Evolutionary conservation across 768 basidiomycete species (phyloP), one percentile per base, ranked within the genome.

Genomic region (Strobilomyces dryophilus): DNA sequence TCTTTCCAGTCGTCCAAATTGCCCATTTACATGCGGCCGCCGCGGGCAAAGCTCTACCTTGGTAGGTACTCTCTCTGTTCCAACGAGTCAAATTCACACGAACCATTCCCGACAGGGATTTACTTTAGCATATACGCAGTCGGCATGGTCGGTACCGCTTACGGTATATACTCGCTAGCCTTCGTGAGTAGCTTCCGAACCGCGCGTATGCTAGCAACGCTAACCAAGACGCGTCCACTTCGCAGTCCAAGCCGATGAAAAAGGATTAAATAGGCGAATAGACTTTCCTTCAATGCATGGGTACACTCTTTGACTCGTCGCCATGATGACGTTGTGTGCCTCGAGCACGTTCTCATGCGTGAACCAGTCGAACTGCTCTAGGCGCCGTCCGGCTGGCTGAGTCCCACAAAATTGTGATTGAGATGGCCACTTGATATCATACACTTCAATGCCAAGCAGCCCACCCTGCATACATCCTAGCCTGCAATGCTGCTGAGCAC

Each of bases 381-480:
- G 34, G 18, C 5, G 3, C 9, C 20, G 10, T 50, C 15, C 5
- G 4, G 20, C 26, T 20, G n/a, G n/a, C n/a, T n/a, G 20, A 24
- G n/a, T 15, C 18, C 8, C 20, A 34, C 27, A 34, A 39, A 8
- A n/a, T 51, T 21, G 4, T 52, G 11, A 36, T 7, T 29, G 45
- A 51, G 14, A 42, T 42, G n/a, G 52, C 20, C 20, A n/a, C 15
- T 18, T 29, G 15, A 45, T 24, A 10, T 37, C 29, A 41, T 24
- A 24, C 32, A 27, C 39, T 24, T 67, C 51, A 92, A 66, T 88
- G 78, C 85, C 87, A 90, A n/a, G 88, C 73, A 26, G 84, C 85
- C 90, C 92, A 95, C 12, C 87, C 94, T 39, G 84, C 80, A 71
- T 95, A 97, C 95, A 97, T 97, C 65, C 80, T 84, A 12, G 79